phyloP scores from a whole-genome alignment of 2,329 filamentous ascomycete genomes.

The Cladophialophora exuberans region DNA sequence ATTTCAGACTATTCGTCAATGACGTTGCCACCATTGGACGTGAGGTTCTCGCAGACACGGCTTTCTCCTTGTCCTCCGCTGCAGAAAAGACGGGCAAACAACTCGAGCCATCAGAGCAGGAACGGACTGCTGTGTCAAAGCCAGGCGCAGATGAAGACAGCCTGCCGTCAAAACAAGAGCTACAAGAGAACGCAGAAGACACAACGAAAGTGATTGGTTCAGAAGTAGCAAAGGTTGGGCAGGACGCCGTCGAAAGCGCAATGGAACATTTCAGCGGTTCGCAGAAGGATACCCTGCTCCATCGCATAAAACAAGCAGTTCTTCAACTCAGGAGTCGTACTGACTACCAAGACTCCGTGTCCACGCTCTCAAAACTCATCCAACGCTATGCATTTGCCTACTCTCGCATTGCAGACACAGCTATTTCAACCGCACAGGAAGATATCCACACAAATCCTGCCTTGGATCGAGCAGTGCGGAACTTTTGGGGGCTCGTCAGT shows the following conservation, averaged over 20 bases:
- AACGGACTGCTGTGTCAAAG: constrained; percentile 57
- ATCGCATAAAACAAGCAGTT: constrained; percentile 77
- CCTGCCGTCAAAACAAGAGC: constrained; percentile 63
- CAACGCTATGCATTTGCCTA: constrained; percentile 79
- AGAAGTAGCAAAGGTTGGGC: constrained; percentile 44
- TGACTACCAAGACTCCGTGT: constrained; percentile 87
- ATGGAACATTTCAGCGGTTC: constrained; percentile 72
- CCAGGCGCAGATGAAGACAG: constrained; percentile 47
- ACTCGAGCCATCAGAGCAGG: constrained; percentile 68
- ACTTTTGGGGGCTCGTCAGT: constrained; percentile 79
- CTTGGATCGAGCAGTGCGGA: constrained; percentile 73
- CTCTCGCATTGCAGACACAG: constrained; percentile 70
- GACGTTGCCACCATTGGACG: constrained; percentile 78
- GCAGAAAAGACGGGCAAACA: constrained; percentile 74
- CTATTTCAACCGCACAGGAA: constrained; percentile 67
- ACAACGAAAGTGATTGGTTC: constrained; percentile 49
- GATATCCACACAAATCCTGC: constrained; percentile 75
- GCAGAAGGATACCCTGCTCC: constrained; percentile 72
- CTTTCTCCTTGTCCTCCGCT: constrained; percentile 74
- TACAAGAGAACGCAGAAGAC: constrained; percentile 61
- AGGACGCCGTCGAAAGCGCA: constrained; percentile 70
- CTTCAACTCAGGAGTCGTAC: constrained; percentile 71
- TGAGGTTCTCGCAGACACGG: constrained; percentile 85
- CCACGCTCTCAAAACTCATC: constrained; percentile 73
- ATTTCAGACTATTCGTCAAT: constrained; percentile 83